A percentile compares a stretch with the other conserved stretches of the same genome.
Evolutionary conservation across 148 eudicot genomes (phyloP).

Genomic region (Rhododendron simsii): DNA sequence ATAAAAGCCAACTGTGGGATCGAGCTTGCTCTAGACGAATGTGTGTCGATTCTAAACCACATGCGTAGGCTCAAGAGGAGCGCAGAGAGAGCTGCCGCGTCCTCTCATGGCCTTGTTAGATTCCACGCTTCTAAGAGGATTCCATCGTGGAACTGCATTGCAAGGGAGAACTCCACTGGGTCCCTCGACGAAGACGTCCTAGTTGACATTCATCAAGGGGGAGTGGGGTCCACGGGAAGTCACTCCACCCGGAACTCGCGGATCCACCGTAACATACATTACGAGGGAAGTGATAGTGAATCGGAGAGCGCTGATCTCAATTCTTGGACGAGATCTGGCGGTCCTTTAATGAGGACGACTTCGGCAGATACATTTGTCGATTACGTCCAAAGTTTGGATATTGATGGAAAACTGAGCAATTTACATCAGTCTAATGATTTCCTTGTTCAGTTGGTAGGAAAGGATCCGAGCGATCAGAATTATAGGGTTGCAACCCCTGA

Average conservation of each 20-base stretch:
- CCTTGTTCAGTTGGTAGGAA: constrained; percentile 24
- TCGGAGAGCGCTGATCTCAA: constrained; percentile 51
- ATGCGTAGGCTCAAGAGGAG: constrained; percentile 80
- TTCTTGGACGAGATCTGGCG: constrained; percentile 91
- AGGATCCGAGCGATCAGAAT: constrained; percentile 30
- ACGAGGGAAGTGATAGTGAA: constrained; percentile 86
- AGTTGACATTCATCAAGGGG: constrained; percentile 11
- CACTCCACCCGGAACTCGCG: constrained; percentile 28
- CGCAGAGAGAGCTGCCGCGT: constrained; percentile 56
- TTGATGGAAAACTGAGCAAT: constrained; percentile 36
- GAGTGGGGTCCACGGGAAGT: constrained; percentile 21
- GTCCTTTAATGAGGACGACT: constrained; percentile 91
- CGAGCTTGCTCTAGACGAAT: constrained; percentile 89
- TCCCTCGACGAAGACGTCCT: constrained; percentile 68
- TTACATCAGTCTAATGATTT: constrained; percentile 30
- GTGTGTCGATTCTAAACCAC: constrained; percentile 84
- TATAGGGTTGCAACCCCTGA: constrained; percentile 45
- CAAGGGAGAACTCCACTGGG: constrained; percentile 87
- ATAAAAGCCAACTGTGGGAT: constrained; percentile 95
- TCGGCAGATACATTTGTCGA: constrained; percentile 71
- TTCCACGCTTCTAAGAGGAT: constrained; percentile 77
- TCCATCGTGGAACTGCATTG: constrained; percentile 94
- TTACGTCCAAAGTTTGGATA: constrained; percentile 67
- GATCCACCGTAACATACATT: constrained; percentile 23
- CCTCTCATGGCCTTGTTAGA: constrained; percentile 43